These are phyloP conservation scores for Trametes hirsuta DNA, from an alignment of 1,284 basidiomycete species.

Conservation along the genomic window DNA sequence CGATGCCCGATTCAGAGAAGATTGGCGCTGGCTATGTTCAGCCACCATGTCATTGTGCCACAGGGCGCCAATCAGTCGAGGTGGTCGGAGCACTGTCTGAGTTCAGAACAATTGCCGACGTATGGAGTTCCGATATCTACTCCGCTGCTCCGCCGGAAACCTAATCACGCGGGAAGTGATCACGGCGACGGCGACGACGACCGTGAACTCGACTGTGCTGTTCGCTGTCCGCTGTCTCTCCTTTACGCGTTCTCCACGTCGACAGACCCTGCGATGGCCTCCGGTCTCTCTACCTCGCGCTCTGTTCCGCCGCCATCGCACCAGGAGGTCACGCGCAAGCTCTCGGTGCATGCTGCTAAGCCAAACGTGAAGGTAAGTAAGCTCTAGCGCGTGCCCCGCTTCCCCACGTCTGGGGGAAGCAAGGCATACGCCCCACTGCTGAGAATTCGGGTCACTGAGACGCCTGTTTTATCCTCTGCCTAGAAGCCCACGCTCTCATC, in stretches of 20 bases:
- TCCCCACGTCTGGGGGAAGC: conserved; percentile 4
- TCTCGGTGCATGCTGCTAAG: conserved; percentile 72
- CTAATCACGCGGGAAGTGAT: conserved; percentile 22
- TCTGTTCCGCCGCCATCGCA: conserved; percentile 78
- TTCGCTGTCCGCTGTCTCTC: conserved; percentile 22
- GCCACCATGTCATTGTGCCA: conserved; percentile 9
- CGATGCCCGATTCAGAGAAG: background rate
- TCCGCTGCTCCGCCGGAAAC: conserved; percentile 25
- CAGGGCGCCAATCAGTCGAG: background rate
- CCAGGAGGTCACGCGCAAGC: conserved; percentile 86
- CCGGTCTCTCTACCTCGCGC: conserved; percentile 35
- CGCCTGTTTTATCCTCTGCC: background rate
- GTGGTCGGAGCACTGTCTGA: background rate
- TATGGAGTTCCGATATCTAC: background rate
- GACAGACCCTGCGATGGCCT: conserved; percentile 50
- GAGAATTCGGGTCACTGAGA: conserved; percentile 5
- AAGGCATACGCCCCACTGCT: background rate
- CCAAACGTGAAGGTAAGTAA: conserved; percentile 39
- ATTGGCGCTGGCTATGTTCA: conserved; percentile 3
- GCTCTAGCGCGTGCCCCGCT: conserved; percentile 14
- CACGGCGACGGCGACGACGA: conserved; percentile 18
- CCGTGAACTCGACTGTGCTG: conserved; percentile 8
- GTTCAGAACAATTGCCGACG: background rate
- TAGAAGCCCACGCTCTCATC: conserved; percentile 36
- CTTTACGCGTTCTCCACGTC: conserved; percentile 22